These are phyloP conservation scores for Globisporangium orthogonon DNA, from an alignment of 352 stramenopile species.

Conservation along the genomic window DNA sequence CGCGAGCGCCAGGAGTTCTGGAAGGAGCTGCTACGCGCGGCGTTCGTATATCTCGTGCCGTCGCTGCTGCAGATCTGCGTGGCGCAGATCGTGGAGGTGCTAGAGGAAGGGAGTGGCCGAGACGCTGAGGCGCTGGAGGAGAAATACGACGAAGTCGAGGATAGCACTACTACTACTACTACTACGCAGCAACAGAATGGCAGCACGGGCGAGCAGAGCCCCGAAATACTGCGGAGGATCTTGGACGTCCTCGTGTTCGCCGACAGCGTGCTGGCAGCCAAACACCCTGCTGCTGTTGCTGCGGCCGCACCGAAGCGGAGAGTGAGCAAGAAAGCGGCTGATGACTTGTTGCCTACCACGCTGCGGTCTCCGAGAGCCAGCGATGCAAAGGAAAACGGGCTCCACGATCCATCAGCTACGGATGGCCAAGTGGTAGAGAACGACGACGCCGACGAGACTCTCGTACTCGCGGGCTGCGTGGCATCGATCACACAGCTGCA, in stretches of 20 bases:
- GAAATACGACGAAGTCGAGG: neutral
- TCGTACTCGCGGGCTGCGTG: slow-evolving; percentile 9
- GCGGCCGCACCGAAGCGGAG: slow-evolving; percentile 3
- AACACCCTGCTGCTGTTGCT: slow-evolving; percentile 15
- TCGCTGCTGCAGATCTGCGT: slow-evolving; percentile 63
- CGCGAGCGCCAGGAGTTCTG: slow-evolving; percentile 45
- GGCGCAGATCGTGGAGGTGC: slow-evolving; percentile 24
- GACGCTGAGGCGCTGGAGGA: neutral
- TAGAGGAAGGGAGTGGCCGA: slow-evolving; percentile 3
- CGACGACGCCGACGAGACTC: slow-evolving; percentile 5
- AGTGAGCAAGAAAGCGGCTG: slow-evolving; percentile 3
- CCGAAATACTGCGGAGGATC: slow-evolving; percentile 17
- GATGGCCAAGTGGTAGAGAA: neutral
- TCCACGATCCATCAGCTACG: neutral
- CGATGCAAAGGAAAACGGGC: neutral
- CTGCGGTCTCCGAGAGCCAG: neutral
- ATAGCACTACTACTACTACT: neutral
- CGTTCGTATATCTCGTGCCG: slow-evolving; percentile 69
- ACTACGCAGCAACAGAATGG: neutral
- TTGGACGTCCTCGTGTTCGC: slow-evolving; percentile 55
- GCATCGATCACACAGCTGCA: slow-evolving; percentile 32
- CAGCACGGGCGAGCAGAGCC: neutral
- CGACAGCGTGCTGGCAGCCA: slow-evolving; percentile 44
- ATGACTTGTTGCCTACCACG: neutral
- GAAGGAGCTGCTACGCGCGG: slow-evolving; percentile 56